A percentile compares a stretch with the other conserved stretches of the same genome.
These are phyloP conservation scores for Geotrichum fermentans DNA, from an alignment of 1,139 yeast species.

Conservation along the genomic window DNA sequence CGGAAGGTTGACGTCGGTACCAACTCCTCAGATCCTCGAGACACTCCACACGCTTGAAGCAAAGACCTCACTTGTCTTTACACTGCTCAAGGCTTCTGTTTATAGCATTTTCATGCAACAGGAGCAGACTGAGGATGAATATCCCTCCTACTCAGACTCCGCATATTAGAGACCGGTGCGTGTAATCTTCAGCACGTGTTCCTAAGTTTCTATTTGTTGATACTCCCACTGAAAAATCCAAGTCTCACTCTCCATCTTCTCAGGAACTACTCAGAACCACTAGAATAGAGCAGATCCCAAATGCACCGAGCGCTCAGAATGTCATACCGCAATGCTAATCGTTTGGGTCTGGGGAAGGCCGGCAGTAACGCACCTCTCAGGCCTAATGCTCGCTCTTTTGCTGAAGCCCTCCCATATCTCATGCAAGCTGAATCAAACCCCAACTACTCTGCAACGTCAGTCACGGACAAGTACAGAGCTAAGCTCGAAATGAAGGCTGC, in stretches of 20 bases:
- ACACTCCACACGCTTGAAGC: slow-evolving; percentile 50
- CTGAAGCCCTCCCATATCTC: slow-evolving; percentile 12
- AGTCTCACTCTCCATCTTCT: background rate
- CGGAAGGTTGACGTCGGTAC: slow-evolving; percentile 27
- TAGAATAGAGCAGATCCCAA: background rate
- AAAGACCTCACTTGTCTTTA: slow-evolving; percentile 54
- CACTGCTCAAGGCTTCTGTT: slow-evolving; percentile 56
- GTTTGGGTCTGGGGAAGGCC: slow-evolving; percentile 9
- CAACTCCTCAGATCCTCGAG: slow-evolving; percentile 43
- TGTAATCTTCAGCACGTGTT: background rate
- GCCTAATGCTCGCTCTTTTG: slow-evolving; percentile 9
- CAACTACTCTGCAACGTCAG: slow-evolving; percentile 17
- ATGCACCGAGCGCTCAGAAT: slow-evolving; percentile 13
- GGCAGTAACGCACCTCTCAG: slow-evolving; percentile 8
- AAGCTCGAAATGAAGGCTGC: slow-evolving; percentile 49
- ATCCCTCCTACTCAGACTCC: slow-evolving; percentile 9
- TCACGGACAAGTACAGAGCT: slow-evolving; percentile 35
- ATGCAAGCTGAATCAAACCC: slow-evolving; percentile 11
- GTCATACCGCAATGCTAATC: slow-evolving; percentile 11
- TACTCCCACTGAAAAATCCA: background rate
- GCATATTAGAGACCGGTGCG: slow-evolving; percentile 2
- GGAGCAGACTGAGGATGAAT: slow-evolving; percentile 31
- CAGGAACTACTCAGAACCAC: slow-evolving; percentile 1
- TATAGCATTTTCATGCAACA: slow-evolving; percentile 48
- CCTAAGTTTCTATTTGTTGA: background rate